phyloP scores from a whole-genome alignment of 768 basidiomycete species.

The Boletales sp. region DNA sequence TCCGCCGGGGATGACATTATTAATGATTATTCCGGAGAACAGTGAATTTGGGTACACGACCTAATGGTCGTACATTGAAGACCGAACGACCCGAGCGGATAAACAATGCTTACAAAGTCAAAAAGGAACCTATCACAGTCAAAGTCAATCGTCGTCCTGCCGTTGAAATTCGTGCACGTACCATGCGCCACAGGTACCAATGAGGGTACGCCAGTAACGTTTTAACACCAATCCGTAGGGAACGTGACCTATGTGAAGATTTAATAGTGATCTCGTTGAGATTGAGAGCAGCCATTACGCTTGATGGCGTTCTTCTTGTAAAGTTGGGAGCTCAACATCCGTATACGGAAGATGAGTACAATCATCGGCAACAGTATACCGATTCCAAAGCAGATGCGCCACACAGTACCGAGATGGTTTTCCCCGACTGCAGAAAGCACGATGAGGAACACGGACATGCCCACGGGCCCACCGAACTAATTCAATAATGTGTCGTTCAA shows the following conservation, averaged over 20 bases:
- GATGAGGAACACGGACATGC: slow-evolving; percentile 63
- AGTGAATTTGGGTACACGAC: slow-evolving; percentile 74
- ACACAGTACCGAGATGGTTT: slow-evolving; percentile 57
- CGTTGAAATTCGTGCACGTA: slow-evolving; percentile 16
- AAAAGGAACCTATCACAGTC: slow-evolving; percentile 58
- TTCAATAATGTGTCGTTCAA: slow-evolving; percentile 7
- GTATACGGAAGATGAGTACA: slow-evolving; percentile 68
- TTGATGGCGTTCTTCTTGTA: slow-evolving; percentile 65
- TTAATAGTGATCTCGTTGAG: slow-evolving; percentile 2
- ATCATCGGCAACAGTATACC: slow-evolving; percentile 59
- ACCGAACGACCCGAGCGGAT: not conserved
- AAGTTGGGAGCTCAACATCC: slow-evolving; percentile 66
- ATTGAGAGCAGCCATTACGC: slow-evolving; percentile 33
- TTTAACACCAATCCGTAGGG: slow-evolving; percentile 59
- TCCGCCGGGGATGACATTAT: slow-evolving; percentile 54
- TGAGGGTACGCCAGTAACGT: slow-evolving; percentile 62
- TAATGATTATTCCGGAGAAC: slow-evolving; percentile 64
- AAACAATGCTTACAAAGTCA: slow-evolving; percentile 46
- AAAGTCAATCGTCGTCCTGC: not conserved
- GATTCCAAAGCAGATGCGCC: slow-evolving; percentile 64
- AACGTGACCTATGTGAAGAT: slow-evolving; percentile 38
- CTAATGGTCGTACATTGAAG: slow-evolving; percentile 23
- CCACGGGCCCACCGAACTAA: slow-evolving; percentile 63
- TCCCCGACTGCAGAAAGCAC: slow-evolving; percentile 63
- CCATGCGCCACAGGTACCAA: slow-evolving; percentile 76